Conservation (phyloP, 371 early-diverging fungal genomes). For the Mucor irregularis region DNA sequence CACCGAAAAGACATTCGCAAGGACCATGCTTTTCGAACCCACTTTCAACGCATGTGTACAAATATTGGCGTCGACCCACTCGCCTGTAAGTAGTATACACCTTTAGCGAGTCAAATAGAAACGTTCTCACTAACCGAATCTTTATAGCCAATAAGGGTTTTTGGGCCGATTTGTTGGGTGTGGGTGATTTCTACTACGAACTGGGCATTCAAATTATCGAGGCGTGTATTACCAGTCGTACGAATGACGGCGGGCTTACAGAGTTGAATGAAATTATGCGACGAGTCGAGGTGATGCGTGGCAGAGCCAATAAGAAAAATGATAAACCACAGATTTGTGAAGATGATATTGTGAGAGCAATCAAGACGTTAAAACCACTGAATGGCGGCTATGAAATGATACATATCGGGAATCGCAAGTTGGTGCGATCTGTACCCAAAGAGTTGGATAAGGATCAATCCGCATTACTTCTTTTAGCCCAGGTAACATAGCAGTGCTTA, state of each 20-base stretch:
- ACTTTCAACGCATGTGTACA: slow-evolving; percentile 93
- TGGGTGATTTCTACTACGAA: slow-evolving; percentile 98
- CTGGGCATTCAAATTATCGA: slow-evolving; percentile 91
- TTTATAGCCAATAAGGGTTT: slow-evolving; percentile 87
- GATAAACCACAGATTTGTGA: slow-evolving; percentile 23
- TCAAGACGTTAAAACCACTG: slow-evolving; percentile 81
- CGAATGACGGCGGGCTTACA: slow-evolving; percentile 89
- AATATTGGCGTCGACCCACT: slow-evolving; percentile 95
- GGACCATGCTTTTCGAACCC: slow-evolving; percentile 85
- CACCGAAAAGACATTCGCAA: slow-evolving; percentile 88
- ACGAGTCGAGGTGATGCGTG: slow-evolving; percentile 68
- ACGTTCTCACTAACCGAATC: background rate
- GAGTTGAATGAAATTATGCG: slow-evolving; percentile 77
- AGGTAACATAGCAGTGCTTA: slow-evolving; percentile 35
- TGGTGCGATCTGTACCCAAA: slow-evolving; percentile 89
- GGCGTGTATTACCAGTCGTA: slow-evolving; percentile 80
- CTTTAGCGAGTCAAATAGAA: background rate
- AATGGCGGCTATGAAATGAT: slow-evolving; percentile 86
- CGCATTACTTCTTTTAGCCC: slow-evolving; percentile 68
- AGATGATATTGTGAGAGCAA: slow-evolving; percentile 86
- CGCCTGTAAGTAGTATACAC: slow-evolving; percentile 64
- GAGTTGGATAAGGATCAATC: slow-evolving; percentile 87
- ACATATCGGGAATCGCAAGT: slow-evolving; percentile 70
- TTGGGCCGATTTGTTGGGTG: slow-evolving; percentile 91
- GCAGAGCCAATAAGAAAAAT: slow-evolving; percentile 34